phyloP scores from a whole-genome alignment of 2,329 filamentous ascomycete species.

The Penicillium sp. region DNA sequence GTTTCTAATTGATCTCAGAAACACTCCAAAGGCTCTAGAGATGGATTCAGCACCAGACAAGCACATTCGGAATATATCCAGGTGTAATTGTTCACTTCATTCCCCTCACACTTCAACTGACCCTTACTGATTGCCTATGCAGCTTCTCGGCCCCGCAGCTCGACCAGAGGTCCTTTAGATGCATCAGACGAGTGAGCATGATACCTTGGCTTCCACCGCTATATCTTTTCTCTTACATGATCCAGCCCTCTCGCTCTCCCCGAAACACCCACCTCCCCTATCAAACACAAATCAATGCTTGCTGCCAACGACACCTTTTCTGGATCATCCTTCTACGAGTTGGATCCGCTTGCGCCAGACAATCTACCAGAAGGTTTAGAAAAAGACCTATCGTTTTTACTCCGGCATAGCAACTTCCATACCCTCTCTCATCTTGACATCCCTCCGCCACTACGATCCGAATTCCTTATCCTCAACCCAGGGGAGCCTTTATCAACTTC shows the following conservation, averaged over 20 bases:
- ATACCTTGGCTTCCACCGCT: not conserved
- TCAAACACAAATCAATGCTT: conserved; percentile 15
- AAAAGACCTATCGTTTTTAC: conserved; percentile 77
- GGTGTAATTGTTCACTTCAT: conserved; percentile 31
- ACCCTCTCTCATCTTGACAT: conserved; percentile 65
- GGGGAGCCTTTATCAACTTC: conserved; percentile 53
- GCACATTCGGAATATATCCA: conserved; percentile 40
- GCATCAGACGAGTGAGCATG: conserved; percentile 64
- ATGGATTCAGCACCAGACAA: conserved; percentile 10
- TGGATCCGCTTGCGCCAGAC: conserved; percentile 38
- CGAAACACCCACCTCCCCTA: conserved; percentile 19
- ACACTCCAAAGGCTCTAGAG: not conserved
- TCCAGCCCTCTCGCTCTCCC: conserved; percentile 30
- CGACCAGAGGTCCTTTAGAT: conserved; percentile 78
- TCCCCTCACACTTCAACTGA: not conserved
- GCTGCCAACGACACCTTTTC: conserved; percentile 21
- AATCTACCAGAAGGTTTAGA: conserved; percentile 43
- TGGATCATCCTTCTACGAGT: conserved; percentile 33
- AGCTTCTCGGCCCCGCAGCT: conserved; percentile 45
- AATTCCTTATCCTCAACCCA: conserved; percentile 62
- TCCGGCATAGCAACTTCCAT: conserved; percentile 80
- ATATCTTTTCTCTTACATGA: not conserved
- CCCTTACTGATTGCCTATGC: conserved; percentile 18
- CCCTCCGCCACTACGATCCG: conserved; percentile 66
- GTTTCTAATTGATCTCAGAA: not conserved